A percentile compares a stretch with the other conserved stretches of the same genome.
Evolutionary conservation across 1,139 yeast genomes (phyloP).

Genomic region (Candida buenavistaensis): DNA sequence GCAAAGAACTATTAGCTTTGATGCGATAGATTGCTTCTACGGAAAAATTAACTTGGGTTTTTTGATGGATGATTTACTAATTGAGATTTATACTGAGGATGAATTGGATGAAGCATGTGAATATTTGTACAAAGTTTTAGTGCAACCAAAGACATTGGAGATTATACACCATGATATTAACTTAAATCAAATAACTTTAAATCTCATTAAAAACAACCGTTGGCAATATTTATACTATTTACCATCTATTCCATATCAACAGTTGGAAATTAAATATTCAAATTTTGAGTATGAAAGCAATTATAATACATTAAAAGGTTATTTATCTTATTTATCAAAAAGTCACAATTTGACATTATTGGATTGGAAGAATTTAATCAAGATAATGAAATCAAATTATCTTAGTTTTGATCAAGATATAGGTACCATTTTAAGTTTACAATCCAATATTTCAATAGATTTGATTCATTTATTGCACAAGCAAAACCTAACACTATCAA

Average conservation of each 20-base stretch:
- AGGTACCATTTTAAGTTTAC: conserved; percentile 19
- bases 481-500: conserved; percentile 27
- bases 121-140: conserved; percentile 13
- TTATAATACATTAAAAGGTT: conserved; percentile 33
- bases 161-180: conserved; percentile 72
- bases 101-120: conserved; percentile 5
- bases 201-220: conserved; percentile 8
- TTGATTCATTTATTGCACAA: conserved; percentile 24
- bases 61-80: conserved; percentile 9
- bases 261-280: conserved; percentile 21
- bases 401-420: conserved; percentile 20
- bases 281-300: conserved; percentile 26
- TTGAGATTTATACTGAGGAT: conserved; percentile 8
- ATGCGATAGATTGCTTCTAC: conserved; percentile 11
- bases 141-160: conserved; percentile 9
- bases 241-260: conserved; percentile 3
- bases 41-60: conserved; percentile 12
- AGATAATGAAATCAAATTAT: conserved; percentile 17
- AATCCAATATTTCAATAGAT: conserved; percentile 16
- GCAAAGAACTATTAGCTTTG: conserved; percentile 7
- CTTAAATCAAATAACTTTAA: conserved; percentile 56
- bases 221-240: conserved; percentile 12
- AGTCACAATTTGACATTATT: conserved; percentile 4
- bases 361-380: conserved; percentile 21
- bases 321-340: conserved; percentile 18